Evolutionary conservation across 257 asterid genomes (phyloP), one percentile per base, ranked within the genome.

Genomic region (Solanum sejunctum): DNA sequence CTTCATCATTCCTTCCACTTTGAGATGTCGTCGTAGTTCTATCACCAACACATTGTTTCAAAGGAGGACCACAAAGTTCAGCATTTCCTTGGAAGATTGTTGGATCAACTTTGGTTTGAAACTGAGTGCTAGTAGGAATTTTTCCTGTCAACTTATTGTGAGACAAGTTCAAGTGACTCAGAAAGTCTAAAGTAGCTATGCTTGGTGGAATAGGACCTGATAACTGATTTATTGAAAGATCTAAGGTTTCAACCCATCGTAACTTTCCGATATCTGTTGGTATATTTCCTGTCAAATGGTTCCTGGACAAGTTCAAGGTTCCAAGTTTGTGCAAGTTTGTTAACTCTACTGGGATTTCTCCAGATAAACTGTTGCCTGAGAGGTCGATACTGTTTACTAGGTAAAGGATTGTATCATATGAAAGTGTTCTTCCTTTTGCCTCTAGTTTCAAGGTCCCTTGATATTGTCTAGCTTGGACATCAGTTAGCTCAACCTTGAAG

Each of bases 381-480:
- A 89, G 83, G 70, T 89, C 92, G 5, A 87, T 63, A 86, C 88
- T 87, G 67, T 89, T 87, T 10, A 89, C 84, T n/a, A 87, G 90
- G 72, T 89, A 89, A 60, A 87, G 43, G 57, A 80, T 86, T 56
- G 18, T 6, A 9, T 55, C n/a, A 75, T 87, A 89, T 58, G 54
- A 86, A 45, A 84, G 67, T 15, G 36, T 32, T 73, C 85, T 86
- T 70, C 92, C 92, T 84, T 89, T 83, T 3, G 85, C 69, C 52
- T 86, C 88, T 51, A 89, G 85, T 73, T 83, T 71, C 85, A 86
- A 49, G 8, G 12, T 28, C 82, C 88, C 87, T 47, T 85, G 79
- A 52, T 85, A 75, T 13, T 11, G 75, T 3, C 0, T 21, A 6
- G 66, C 21, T n/a, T 72, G 83, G 12, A 60, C 70, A 3, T 87